Percentiles rank a stretch among this genome's conserved stretches.
Evolutionary conservation across 2,329 filamentous ascomycete genomes (phyloP).

Genomic region (Nemania sp.): DNA sequence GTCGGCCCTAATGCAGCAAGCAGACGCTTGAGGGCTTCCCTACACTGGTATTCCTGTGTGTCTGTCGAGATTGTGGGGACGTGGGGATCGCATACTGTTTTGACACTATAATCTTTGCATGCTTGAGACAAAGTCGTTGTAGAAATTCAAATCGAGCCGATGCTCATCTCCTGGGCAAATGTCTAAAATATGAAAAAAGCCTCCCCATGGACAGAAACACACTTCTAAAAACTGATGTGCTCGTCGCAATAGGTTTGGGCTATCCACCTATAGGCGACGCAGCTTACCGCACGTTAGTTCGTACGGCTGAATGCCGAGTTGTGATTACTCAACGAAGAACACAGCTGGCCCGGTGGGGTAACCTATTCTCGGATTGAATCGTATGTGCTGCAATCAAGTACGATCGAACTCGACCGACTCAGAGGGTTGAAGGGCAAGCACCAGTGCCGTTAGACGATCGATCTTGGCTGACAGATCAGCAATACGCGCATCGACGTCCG

Average conservation of each 20-base stretch:
- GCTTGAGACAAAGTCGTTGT: background rate
- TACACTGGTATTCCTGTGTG: background rate
- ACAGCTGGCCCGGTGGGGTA: background rate
- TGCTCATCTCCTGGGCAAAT: background rate
- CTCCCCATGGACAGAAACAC: background rate
- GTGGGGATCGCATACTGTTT: background rate
- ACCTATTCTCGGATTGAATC: background rate
- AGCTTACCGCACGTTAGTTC: background rate
- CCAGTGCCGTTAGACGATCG: conserved; percentile 58
- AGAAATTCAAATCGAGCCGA: background rate
- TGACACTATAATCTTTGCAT: background rate
- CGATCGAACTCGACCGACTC: conserved; percentile 30
- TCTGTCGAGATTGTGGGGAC: background rate
- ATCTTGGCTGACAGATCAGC: conserved; percentile 61
- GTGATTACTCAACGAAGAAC: background rate
- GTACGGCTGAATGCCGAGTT: background rate
- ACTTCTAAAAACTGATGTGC: background rate
- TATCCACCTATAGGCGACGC: background rate
- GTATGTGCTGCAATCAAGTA: conserved; percentile 18
- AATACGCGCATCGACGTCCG: conserved; percentile 55
- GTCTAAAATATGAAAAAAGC: background rate
- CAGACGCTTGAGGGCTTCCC: background rate
- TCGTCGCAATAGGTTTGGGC: background rate
- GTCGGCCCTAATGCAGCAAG: background rate
- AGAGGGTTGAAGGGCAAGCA: conserved; percentile 53